A percentile compares a stretch with the other conserved stretches of the same genome.
Conservation (phyloP, 2,329 filamentous ascomycete genomes). For the Dothistroma septosporum region DNA sequence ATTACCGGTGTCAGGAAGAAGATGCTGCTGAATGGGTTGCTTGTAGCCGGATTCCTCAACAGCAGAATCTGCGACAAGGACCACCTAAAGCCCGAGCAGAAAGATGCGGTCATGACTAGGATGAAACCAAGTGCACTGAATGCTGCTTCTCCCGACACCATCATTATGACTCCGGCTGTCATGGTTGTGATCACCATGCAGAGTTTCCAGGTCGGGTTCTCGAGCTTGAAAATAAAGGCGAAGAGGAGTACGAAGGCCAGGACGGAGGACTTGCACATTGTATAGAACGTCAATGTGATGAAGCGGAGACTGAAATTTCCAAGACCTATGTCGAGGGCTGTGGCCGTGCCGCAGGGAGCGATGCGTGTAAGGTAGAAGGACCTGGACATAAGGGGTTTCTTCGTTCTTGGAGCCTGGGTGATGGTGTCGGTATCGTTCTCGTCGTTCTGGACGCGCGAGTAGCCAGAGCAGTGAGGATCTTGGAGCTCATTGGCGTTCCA, state of each 20-base stretch:
- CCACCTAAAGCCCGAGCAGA: constrained; percentile 97
- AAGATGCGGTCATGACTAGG: constrained; percentile 87
- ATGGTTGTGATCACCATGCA: constrained; percentile 85
- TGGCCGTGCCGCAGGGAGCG: constrained; percentile 85
- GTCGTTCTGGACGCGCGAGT: constrained; percentile 17
- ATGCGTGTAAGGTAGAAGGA: constrained; percentile 90
- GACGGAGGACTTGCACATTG: constrained; percentile 98
- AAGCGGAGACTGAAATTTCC: constrained; percentile 95
- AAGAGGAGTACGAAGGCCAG: constrained; percentile 93
- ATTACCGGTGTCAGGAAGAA: constrained; percentile 98
- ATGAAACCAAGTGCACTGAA: constrained; percentile 84
- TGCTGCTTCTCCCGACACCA: constrained; percentile 92
- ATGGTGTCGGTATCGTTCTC: constrained; percentile 9
- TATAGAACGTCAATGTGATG: constrained; percentile 95
- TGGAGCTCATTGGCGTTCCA: neutral
- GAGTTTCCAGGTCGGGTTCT: constrained; percentile 79
- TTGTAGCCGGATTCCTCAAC: constrained; percentile 87
- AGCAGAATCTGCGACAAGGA: constrained; percentile 96
- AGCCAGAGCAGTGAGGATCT: constrained; percentile 6
- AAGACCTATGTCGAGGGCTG: constrained; percentile 89
- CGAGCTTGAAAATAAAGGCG: constrained; percentile 88
- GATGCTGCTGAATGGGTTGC: constrained; percentile 93
- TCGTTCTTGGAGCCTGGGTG: constrained; percentile 15
- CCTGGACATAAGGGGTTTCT: constrained; percentile 70
- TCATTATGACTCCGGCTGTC: constrained; percentile 92